Base-by-base conservation (phyloP, 1,284 basidiomycete genomes). In the Cryptococcus jaspeensis region DNA sequence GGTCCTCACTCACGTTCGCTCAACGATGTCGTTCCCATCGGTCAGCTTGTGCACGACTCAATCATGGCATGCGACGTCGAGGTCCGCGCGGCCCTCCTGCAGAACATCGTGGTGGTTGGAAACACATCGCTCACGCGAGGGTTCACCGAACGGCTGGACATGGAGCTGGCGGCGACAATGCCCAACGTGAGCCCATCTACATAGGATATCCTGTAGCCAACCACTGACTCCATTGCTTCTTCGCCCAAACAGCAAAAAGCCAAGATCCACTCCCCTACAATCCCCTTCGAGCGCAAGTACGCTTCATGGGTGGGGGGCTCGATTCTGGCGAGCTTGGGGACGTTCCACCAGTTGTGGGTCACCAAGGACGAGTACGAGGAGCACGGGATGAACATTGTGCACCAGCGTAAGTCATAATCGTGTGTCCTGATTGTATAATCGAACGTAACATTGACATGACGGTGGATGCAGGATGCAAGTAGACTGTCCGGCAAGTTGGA, bases 291-390 rank as follows among this genome's bases (percentile, higher is more conserved):
- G 75, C 84, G 93, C 48, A 84, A 88, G 58, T 95, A 90, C 73
- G 88, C 90, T 12, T 87, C 87, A 16, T 98, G 94, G 94, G 80
- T 98, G 8, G 93, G 93, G 16, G 93, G 93, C 25, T 92, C 89
- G 64, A 93, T 97, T 63, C 81, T 97, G 53, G 92, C 89, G 0
- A 92, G 89, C 70, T 78, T 97, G 69, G 94, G 94, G 28, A 95
- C 92, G 15, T 98, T 97, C 84, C 93, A 98, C 76, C 93, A 97
- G 70, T 79, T 94, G 39, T 94, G 92, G 92, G 90, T 94, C 69
- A 92, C 89, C 71, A 85, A 83, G 70, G 90, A 93, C 74, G 92
- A 95, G 71, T 94, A 90, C 87, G 84, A 89, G 82, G 90, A 78
- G 55, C 72, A 77, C 59, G 78, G 78, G 6, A 67, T 73, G 62